These are phyloP conservation scores for Fusarium stilboides DNA, from an alignment of 2,329 filamentous ascomycete species.

Conservation along the genomic window DNA sequence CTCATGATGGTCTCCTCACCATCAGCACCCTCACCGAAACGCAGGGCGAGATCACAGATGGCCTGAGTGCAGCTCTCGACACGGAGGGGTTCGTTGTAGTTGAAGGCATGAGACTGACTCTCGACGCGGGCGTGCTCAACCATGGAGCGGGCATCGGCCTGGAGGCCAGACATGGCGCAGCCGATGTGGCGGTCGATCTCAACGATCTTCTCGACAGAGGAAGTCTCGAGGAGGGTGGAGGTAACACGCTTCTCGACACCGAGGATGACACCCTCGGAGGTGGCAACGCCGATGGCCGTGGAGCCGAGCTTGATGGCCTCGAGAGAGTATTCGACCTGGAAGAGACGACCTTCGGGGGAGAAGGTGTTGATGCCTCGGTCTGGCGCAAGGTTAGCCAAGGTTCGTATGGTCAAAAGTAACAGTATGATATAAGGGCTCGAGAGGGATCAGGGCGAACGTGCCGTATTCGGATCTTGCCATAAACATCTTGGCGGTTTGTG, in stretches of 20 bases:
- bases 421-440: constrained; percentile 31
- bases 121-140: constrained; percentile 98
- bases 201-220: constrained; percentile 99
- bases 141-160: constrained; percentile 98
- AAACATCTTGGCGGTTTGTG: constrained; percentile 82
- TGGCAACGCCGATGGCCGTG: constrained; percentile 98
- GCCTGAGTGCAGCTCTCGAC: constrained; percentile 99
- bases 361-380: constrained; percentile 99
- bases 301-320: constrained; percentile 99
- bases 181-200: constrained; percentile 99
- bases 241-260: constrained; percentile 99
- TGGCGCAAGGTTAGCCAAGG: constrained; percentile 58
- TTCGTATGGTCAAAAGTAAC: background rate
- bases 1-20: constrained; percentile 99
- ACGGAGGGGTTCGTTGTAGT: constrained; percentile 95
- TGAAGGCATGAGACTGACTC: constrained; percentile 96
- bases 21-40: constrained; percentile 97
- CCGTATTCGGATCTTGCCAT: constrained; percentile 99
- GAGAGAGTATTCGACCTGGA: constrained; percentile 99
- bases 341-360: constrained; percentile 98
- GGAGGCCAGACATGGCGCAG: constrained; percentile 97
- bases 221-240: constrained; percentile 95
- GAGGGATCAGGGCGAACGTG: constrained; percentile 65
- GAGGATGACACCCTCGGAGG: constrained; percentile 93
- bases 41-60: constrained; percentile 95